Conservation (phyloP, 1,139 yeast species). For the Spencermartinsiella ligniputridi region DNA sequence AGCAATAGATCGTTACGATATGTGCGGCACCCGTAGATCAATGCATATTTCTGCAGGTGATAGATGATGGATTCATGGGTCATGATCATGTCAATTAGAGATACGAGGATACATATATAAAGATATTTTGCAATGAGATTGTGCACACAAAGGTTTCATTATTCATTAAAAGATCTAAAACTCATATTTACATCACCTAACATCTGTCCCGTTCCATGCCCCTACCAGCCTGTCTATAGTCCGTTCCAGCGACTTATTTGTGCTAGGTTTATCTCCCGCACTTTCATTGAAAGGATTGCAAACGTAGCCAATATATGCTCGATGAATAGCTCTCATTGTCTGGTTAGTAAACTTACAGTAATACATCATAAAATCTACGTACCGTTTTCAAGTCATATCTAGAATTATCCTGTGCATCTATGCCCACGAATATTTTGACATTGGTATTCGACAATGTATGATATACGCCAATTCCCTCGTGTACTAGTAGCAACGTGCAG, state of each 20-base stretch:
- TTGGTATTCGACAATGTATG: slow-evolving; percentile 39
- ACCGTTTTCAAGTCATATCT: slow-evolving; percentile 26
- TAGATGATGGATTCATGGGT: too few species aligned
- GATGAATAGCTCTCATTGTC: slow-evolving; percentile 33
- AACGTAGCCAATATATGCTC: slow-evolving; percentile 34
- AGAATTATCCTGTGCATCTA: slow-evolving; percentile 30
- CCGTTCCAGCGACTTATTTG: slow-evolving; percentile 28
- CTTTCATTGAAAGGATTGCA: slow-evolving; percentile 38
- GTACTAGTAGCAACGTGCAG: slow-evolving; percentile 36
- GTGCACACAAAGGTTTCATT: too few species aligned
- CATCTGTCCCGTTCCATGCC: slow-evolving; percentile 20
- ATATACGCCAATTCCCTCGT: slow-evolving; percentile 41
- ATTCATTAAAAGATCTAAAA: too few species aligned
- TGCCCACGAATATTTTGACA: slow-evolving; percentile 37
- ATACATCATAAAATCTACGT: slow-evolving; percentile 9
- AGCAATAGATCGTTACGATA: too few species aligned
- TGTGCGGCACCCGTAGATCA: too few species aligned
- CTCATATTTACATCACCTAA: too few species aligned
- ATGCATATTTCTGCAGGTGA: too few species aligned
- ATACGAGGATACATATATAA: too few species aligned
- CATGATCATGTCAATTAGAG: too few species aligned
- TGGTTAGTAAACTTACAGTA: slow-evolving; percentile 10
- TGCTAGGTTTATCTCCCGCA: slow-evolving; percentile 23
- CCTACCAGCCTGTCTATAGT: slow-evolving; percentile 23
- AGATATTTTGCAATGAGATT: too few species aligned